A percentile compares a stretch with the other conserved stretches of the same genome.
Conservation (phyloP, 1,284 basidiomycete species). For the Leccinum ponderosum region DNA sequence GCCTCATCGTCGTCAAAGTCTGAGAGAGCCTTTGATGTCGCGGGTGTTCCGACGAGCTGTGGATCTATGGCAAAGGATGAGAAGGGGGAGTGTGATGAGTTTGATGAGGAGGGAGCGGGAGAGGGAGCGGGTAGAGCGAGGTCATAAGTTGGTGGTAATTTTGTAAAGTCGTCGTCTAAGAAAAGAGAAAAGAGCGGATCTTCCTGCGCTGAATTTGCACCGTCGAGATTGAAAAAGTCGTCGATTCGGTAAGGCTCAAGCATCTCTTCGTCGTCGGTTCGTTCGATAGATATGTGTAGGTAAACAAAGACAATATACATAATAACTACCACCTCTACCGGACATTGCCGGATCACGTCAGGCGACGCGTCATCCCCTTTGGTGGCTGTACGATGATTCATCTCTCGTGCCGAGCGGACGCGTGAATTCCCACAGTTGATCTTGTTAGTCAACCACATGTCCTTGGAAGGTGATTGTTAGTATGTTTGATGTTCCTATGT, state of each 20-base stretch:
- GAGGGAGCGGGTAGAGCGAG: conserved; percentile 28
- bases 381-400: no score
- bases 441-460: no score
- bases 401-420: no score
- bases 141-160: conserved; percentile 42
- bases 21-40: conserved; percentile 37
- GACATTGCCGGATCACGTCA: background rate
- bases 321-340: background rate
- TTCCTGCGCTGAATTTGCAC: conserved; percentile 35
- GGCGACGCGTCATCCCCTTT: no score
- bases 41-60: conserved; percentile 49
- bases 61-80: conserved; percentile 50
- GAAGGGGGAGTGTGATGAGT: conserved; percentile 22
- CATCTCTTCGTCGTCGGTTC: background rate
- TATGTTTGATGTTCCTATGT: background rate
- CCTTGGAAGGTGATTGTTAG: background rate
- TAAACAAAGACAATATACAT: background rate
- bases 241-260: conserved; percentile 39
- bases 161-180: conserved; percentile 44
- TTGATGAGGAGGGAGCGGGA: conserved; percentile 21
- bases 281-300: no score
- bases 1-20: conserved; percentile 32
- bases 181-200: conserved; percentile 44
- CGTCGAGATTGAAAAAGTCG: conserved; percentile 54
- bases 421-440: no score